These are phyloP conservation scores for Clarireedia homoeocarpa DNA, from an alignment of 2,329 filamentous ascomycete genomes.

Conservation along the genomic window DNA sequence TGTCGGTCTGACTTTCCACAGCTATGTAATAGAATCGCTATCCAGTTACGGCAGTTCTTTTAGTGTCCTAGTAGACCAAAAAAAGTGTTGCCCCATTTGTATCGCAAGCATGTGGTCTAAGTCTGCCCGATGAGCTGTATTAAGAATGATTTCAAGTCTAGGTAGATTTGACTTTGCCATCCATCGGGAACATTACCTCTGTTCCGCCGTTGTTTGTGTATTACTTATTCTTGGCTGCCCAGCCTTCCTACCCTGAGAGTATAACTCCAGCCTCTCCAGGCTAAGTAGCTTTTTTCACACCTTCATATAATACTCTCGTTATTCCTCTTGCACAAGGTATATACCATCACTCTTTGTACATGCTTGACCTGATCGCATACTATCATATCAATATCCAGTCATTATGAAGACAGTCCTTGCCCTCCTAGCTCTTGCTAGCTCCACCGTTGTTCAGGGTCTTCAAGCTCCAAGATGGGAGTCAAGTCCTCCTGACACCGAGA, in stretches of 20 bases:
- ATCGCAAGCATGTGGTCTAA: constrained; percentile 1
- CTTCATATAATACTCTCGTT: constrained; percentile 5
- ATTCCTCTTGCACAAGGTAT: constrained; percentile 1
- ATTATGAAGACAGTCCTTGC: constrained; percentile 3
- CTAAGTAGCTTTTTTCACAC: not conserved
- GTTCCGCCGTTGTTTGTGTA: constrained; percentile 7
- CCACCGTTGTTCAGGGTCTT: constrained; percentile 4
- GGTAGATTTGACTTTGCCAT: not conserved
- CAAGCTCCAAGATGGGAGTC: constrained; percentile 6
- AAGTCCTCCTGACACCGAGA: constrained; percentile 3
- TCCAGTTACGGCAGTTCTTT: not conserved
- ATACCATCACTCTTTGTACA: constrained; percentile 5
- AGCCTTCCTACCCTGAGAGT: not conserved
- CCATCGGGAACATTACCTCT: not conserved
- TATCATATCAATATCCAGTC: not conserved
- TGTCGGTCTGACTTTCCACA: constrained; percentile 2
- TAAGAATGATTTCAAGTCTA: not conserved
- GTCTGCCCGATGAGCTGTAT: constrained; percentile 1
- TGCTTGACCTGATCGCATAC: not conserved
- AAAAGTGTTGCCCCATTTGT: constrained; percentile 1
- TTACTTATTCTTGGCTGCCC: not conserved
- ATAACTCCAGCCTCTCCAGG: constrained; percentile 1
- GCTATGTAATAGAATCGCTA: not conserved
- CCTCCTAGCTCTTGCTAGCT: constrained; percentile 9
- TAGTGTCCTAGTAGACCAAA: not conserved